Percentiles rank a stretch among this genome's conserved stretches.
Evolutionary conservation across 2,329 filamentous ascomycete genomes (phyloP).

Genomic region (Emydomyces testavorans): DNA sequence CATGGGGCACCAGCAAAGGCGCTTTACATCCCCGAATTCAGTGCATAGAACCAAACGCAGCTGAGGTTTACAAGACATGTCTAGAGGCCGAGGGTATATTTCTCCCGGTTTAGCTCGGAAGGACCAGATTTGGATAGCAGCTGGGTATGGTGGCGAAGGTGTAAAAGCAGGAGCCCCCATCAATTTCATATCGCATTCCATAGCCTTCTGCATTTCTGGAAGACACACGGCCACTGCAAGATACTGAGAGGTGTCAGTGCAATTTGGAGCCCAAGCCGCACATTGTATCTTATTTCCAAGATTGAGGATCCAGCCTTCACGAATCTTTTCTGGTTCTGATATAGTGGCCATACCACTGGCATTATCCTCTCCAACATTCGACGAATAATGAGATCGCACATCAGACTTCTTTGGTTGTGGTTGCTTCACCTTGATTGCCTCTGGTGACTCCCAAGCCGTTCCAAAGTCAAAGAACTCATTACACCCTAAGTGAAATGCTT

Average conservation of each 20-base stretch:
- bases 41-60: conserved; percentile 44
- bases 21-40: conserved; percentile 46
- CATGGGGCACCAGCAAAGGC: conserved; percentile 48
- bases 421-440: conserved; percentile 10
- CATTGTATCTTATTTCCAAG: conserved; percentile 44
- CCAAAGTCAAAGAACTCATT: conserved; percentile 37
- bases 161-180: conserved; percentile 40
- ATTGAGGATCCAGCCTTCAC: conserved; percentile 46
- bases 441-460: conserved; percentile 31
- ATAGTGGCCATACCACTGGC: conserved; percentile 1
- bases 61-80: conserved; percentile 35
- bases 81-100: conserved; percentile 29
- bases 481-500: conserved; percentile 33
- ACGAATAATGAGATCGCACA: conserved; percentile 1
- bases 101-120: conserved; percentile 34
- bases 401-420: conserved; percentile 12
- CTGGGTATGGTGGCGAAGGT: conserved; percentile 38
- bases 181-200: conserved; percentile 22
- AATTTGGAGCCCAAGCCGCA: conserved; percentile 38
- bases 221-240: conserved; percentile 41
- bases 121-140: conserved; percentile 49
- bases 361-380: not conserved
- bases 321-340: conserved; percentile 20
- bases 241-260: conserved; percentile 42
- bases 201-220: conserved; percentile 28